phyloP scores from a whole-genome alignment of 768 basidiomycete species.

The Termitomyces sp. region DNA sequence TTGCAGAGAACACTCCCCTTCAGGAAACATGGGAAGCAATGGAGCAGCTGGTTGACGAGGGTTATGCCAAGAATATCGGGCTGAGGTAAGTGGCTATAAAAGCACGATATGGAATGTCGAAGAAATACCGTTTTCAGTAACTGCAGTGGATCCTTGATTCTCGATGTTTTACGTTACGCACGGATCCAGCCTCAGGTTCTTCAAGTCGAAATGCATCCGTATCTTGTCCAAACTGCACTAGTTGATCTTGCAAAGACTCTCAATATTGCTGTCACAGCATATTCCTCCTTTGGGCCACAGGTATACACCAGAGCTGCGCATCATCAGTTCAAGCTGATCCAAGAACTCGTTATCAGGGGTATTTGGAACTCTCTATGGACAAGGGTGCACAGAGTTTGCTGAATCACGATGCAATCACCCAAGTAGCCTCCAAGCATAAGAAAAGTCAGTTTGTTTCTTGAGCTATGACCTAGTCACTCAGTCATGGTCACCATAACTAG shows the following conservation, averaged over 20 bases:
- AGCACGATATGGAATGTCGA: not conserved
- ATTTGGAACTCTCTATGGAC: conserved; percentile 62
- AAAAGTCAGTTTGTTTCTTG: conserved; percentile 38
- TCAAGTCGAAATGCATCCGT: conserved; percentile 71
- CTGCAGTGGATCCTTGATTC: conserved; percentile 62
- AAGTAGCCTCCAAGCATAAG: conserved; percentile 41
- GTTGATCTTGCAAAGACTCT: conserved; percentile 47
- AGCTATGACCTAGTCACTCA: not conserved
- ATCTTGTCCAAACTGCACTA: conserved; percentile 57
- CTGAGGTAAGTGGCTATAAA: conserved; percentile 39
- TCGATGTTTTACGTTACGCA: conserved; percentile 78
- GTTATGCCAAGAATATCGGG: conserved; percentile 74
- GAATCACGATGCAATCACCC: conserved; percentile 36
- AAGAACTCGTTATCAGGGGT: conserved; percentile 24
- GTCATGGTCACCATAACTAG: conserved; percentile 23
- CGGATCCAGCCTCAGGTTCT: conserved; percentile 64
- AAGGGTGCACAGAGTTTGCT: conserved; percentile 50
- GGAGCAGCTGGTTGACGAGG: conserved; percentile 73
- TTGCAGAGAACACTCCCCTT: conserved; percentile 59
- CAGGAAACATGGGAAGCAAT: conserved; percentile 82
- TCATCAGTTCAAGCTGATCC: not conserved
- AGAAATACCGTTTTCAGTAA: conserved; percentile 42
- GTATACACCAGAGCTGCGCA: conserved; percentile 5
- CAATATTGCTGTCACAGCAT: conserved; percentile 62
- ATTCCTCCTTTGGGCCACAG: conserved; percentile 45